These are phyloP conservation scores for Leishmania tarentolae DNA, from an alignment of 208 protist species.

Conservation along the genomic window DNA sequence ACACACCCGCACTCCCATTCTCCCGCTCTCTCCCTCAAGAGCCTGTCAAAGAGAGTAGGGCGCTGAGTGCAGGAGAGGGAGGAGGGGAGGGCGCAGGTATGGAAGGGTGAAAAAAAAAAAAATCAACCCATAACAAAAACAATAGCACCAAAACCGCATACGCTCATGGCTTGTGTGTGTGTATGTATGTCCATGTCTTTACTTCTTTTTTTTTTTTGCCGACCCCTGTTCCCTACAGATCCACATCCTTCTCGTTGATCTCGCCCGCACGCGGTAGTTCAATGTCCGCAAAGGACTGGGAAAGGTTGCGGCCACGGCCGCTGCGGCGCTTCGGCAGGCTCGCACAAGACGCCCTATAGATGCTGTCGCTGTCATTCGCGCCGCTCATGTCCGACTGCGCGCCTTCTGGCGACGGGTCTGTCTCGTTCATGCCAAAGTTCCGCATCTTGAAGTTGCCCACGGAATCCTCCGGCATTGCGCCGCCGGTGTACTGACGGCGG, in stretches of 20 bases:
- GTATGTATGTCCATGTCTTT: too few relatives aligned
- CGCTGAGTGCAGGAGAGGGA: not conserved
- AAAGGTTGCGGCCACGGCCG: slow-evolving; percentile 22
- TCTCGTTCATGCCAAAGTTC: slow-evolving; percentile 8
- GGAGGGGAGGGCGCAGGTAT: not conserved
- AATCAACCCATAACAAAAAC: not conserved
- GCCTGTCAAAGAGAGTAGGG: not conserved
- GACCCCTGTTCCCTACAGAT: slow-evolving; percentile 21
- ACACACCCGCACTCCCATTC: not conserved
- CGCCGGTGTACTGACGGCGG: slow-evolving; percentile 25
- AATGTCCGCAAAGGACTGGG: slow-evolving; percentile 48
- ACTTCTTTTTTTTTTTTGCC: not conserved
- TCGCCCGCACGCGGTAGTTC: slow-evolving; percentile 45
- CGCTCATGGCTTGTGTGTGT: too few relatives aligned
- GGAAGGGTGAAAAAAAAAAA: not conserved
- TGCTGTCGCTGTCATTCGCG: not conserved
- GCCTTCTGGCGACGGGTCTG: not conserved
- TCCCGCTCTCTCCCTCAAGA: not conserved
- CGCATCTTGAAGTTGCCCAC: not conserved
- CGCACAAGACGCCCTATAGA: slow-evolving; percentile 13
- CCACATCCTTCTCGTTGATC: slow-evolving; percentile 38
- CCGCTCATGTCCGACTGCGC: not conserved
- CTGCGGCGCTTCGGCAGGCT: slow-evolving; percentile 32
- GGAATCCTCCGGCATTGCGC: slow-evolving; percentile 7
- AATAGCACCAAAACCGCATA: too few relatives aligned